Evolutionary conservation across 2,329 filamentous ascomycete genomes (phyloP), one percentile per base, ranked within the genome.

Genomic region (Keithomyces neogunnii): DNA sequence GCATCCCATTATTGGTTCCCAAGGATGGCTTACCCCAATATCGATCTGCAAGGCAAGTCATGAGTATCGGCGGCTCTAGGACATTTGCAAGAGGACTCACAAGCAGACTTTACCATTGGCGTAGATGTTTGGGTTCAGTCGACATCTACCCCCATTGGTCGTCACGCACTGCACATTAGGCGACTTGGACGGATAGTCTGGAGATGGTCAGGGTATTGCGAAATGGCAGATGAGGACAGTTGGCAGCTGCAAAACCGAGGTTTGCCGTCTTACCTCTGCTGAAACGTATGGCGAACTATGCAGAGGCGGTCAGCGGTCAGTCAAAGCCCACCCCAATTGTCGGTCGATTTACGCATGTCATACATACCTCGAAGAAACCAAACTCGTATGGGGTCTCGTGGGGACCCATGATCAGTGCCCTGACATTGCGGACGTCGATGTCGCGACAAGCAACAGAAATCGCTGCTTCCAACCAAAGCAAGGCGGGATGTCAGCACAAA

Each of bases 71-170:
- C 45, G 7, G 44, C 13, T 35, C 11, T 26, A 5, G 38, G 29
- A 9, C 5, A n/a, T 11, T 19, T 29, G 48, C 8, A 11, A 19
- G 19, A 19, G 19, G 19, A 78, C 86, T 74, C 69, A 95, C 82
- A 99, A 69, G 73, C 93, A 99, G 51, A 99, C 91, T 70, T 92
- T 95, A 47, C 93, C 93, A 47, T 74, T 82, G 1, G 90, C 78
- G 65, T 99, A 99, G 55, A 99, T 96, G 64, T 99, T 99, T 3
- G 93, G 93, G 62, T 96, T 96, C 74, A 97, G 97, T 6, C 93
- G 84, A 63, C 86, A 90, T 53, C 85, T 78, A 9, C 92, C 92
- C n/a, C 78, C 75, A 64, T 97, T 96, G 1, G 92, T 99, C 0
- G 93, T 97, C 42, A 84, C 78, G 30, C 86, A 85, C 29, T 75